Evolutionary conservation across 495 filamentous ascomycete genomes (phyloP), one percentile per base, ranked within the genome.

Genomic region (Tuber aestivum): DNA sequence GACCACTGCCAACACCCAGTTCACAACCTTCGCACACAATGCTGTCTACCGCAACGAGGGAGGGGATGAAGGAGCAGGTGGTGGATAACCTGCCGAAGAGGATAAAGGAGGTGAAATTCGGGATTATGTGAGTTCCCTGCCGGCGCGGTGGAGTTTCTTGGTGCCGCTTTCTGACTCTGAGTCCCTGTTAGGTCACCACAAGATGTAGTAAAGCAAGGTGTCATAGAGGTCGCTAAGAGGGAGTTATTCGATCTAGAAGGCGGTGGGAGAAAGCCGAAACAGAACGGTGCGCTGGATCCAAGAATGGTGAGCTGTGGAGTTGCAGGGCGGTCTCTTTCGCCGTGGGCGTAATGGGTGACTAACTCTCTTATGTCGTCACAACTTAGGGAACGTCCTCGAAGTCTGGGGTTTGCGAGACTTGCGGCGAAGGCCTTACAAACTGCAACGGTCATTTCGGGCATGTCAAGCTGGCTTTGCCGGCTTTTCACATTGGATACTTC

Each of bases 391-490:
- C 92, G n/a, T 97, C 94, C 90, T 87, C 82, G 92, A 90, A 93
- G 84, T 88, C 85, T 20, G 90, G 87, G 50, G 85, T 83, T 48
- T 99, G 95, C 84, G 87, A 90, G 73, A 98, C 95, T 35, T 99
- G 95, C 84, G 89, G 91, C 70, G 88, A 91, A 76, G 87, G 87
- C 16, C 85, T 97, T 61, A 87, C 92, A 74, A 87, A 90, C 69
- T 99, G 95, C 83, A 94, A 94, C 77, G 95, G 95, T 38, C 95
- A 99, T 84, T 99, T 97, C 77, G 95, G 95, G 61, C 92, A 97
- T 84, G 90, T 98, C 75, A 89, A 91, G 82, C 88, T 99, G 35
- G 93, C 94, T 12, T 87, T 99, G 18, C 95, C 95, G 8, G 92
- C 92, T 41, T 97, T 97, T 80, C 95, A 98, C 82, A 92, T 98